Evolutionary conservation across 306 rosid species (phyloP), one percentile per base, ranked within the genome.

Genomic region (Rubus idaeus): DNA sequence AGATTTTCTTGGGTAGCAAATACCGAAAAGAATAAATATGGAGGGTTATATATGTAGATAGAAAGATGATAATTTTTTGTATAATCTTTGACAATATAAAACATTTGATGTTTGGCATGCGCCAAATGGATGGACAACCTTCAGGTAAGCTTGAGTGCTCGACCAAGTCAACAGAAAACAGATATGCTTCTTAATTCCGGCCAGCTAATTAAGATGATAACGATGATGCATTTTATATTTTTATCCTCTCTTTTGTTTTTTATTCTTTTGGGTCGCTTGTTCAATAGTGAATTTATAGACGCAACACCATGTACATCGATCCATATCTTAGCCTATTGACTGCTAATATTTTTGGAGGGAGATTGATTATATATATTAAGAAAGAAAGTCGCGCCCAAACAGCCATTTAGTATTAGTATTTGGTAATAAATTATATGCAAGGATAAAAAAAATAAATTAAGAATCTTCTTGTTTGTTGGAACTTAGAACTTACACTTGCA

Each of bases 111-210:
- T n/a, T 56, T n/a, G 10, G 5, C 5, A 56, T 56, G 62, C 39
- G 14, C 37, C 64, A 10, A 23, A 57, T 57, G 37, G 63, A 12
- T 68, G n/a, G n/a, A n/a, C n/a, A n/a, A n/a, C n/a, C n/a, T n/a
- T n/a, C n/a, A n/a, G n/a, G n/a, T n/a, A n/a, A n/a, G n/a, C n/a
- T n/a, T n/a, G 68, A 62, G 44, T 35, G 41, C 13, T 69, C 20
- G 74, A 70, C 61, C 46, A 51, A 14, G 62, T 16, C n/a, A 23
- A 17, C 30, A 9, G 10, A 37, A 70, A 50, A 37, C 26, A 51
- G 62, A 71, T 70, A 51, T 70, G 26, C 35, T 51, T 71, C 17
- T 71, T 16, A 35, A 50, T 71, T 51, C 20, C 44, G n/a, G 68
- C 44, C 26, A 26, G 16, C 17, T 39, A 65, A 40, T 17, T 18